Base-by-base conservation (phyloP, 116 monocot species). In the Cymodocea nodosa region DNA sequence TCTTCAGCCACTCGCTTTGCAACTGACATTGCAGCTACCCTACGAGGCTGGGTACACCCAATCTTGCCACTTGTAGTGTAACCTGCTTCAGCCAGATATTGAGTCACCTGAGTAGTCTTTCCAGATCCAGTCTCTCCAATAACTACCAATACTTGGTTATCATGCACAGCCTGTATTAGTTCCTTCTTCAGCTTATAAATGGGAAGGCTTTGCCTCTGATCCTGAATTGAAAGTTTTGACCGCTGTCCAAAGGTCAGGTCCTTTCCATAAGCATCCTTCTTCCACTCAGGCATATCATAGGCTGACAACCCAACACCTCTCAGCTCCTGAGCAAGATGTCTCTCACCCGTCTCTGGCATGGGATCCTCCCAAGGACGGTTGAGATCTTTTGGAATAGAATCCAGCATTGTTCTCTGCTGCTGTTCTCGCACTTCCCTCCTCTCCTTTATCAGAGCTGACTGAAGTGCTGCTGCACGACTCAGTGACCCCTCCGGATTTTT, bases 231-330 rank as follows among this genome's bases (percentile, higher is more conserved):
- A 36, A 95, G 74, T 74, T 95, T 95, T 3, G 95, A 95, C 50
- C 90, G 80, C 65, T 95, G 90, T 20, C 95, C 95, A 76, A 90
- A 95, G 35, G 90, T 95, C 59, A 95, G 66, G 34, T 87, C 83
- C 67, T 95, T 95, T 20, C 95, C 95, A 69, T 90, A 90, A 1
- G 95, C 95, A 68, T 95, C 90, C 67, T 95, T 95, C 65, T 95
- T 95, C 95, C 95, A 95, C 57, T 95, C 95, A 9, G 95, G 95
- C 95, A 95, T 87, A 62, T 90, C 95, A 72, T 95, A 95, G n/a
- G 90, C 95, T 15, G 95, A 95, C 52, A 95, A 80, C 0, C 95
- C 95, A 19, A 95, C 95, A 74, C 95, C 95, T 63, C 95, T 78
- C 36, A 95, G 65, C 70, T 95, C 95, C 73, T 95, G 95, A 6